Evolutionary conservation across 148 eudicot species (phyloP), one percentile per base, ranked within the genome.

Genomic region (Rhododendron griersonianum): DNA sequence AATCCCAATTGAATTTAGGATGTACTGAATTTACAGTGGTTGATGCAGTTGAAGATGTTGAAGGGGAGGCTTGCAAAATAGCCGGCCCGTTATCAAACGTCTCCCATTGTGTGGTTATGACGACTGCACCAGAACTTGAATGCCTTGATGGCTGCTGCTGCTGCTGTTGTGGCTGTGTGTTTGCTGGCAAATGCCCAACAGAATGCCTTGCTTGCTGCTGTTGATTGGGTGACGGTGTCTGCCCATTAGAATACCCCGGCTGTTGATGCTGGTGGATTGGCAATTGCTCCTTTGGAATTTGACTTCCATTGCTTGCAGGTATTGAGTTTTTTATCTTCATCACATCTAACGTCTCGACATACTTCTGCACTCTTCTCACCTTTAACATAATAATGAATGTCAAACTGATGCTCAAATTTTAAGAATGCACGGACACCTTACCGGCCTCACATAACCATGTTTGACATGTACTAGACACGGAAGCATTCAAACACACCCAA

Each of bases 91-190:
- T 86, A 84, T 98, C 99, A 77, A 97, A 97, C 1, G 95, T 95
- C 87, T 97, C 99, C 98, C 99, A 97, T 75, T 95, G 94, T 48
- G 98, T 97, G 35, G 99, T 98, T 51, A 92, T 91, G 53, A 98
- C 98, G 37, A 98, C 98, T 13, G 93, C 82, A 47, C 90, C 93
- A 10, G 95, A 90, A 35, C 89, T 48, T 7, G 98, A 93, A 86
- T 85, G 86, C 83, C 91, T 86, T 3, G 94, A 80, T 13, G 87
- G 88, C 59, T 88, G 92, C 57, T 88, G 89, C 10, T 33, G 83
- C 10, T 33, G 84, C 44, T 82, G 84, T 23, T 47, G 86, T 47
- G n/a, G 79, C 76, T 76, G 87, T 19, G 87, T 82, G 23, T 85
- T 89, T 51, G 86, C 30, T 11, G 93, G 89, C 13, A 89, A 90